Conservation (phyloP, 306 rosid genomes). For the Nissolia schottii region DNA sequence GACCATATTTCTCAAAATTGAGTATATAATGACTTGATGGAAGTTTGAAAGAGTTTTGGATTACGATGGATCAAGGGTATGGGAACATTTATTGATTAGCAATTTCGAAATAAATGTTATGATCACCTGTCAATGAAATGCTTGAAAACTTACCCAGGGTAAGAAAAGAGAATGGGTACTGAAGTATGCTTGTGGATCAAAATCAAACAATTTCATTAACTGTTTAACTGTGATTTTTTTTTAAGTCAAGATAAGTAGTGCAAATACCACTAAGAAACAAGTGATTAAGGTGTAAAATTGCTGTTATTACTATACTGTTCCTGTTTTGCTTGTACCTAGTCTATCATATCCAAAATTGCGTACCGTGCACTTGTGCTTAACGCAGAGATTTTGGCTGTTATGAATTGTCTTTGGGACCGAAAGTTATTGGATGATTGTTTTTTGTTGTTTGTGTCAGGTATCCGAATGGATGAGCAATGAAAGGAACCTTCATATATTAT, state of each 20-base stretch:
- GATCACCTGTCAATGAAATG: neutral
- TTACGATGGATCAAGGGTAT: neutral
- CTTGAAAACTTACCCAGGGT: neutral
- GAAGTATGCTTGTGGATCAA: neutral
- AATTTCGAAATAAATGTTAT: neutral
- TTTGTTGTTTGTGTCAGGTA: conserved; percentile 31
- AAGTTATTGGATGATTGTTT: neutral
- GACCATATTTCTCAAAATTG: no score
- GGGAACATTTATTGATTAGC: neutral
- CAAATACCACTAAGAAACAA: neutral
- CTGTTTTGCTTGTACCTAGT: neutral
- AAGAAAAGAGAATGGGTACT: neutral
- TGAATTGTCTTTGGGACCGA: neutral
- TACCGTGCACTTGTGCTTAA: neutral
- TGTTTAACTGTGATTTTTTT: neutral
- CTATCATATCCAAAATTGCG: neutral
- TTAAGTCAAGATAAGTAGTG: neutral
- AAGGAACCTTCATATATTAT: conserved; percentile 10
- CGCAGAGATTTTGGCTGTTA: neutral
- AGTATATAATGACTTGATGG: neutral
- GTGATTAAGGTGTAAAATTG: neutral
- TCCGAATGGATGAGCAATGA: conserved; percentile 46
- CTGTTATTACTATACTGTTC: neutral
- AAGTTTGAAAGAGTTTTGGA: neutral
- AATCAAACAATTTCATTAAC: neutral